Percentiles rank a stretch among this genome's conserved stretches.
These are phyloP conservation scores for Litchi chinensis DNA, from an alignment of 345 rosid species.

Conservation along the genomic window DNA sequence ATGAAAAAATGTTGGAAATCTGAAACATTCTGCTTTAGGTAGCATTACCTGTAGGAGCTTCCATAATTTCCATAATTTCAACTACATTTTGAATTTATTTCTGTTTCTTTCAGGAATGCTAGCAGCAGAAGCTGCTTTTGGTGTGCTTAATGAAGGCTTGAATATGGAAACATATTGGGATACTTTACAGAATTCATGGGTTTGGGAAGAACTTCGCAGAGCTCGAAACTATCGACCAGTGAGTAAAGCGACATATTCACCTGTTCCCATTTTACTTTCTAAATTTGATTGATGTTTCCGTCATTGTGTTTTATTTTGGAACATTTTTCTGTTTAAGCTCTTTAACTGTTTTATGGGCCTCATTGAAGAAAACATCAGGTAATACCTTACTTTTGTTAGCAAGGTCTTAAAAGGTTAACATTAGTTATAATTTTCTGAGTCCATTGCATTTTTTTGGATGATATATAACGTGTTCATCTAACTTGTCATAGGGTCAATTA, in stretches of 20 bases:
- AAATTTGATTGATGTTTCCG: constrained; percentile 3
- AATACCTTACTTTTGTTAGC: not conserved
- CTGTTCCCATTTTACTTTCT: not conserved
- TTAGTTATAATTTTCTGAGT: not conserved
- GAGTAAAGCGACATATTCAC: constrained; percentile 32
- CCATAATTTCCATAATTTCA: no score
- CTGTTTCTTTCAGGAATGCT: constrained; percentile 72
- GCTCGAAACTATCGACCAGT: constrained; percentile 94
- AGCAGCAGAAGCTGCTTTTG: constrained; percentile 91
- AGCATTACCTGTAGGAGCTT: no score
- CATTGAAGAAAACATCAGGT: constrained; percentile 6
- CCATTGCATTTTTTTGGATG: not conserved
- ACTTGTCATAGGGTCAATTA: not conserved
- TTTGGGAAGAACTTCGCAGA: constrained; percentile 82
- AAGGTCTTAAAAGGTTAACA: not conserved
- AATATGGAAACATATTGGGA: constrained; percentile 79
- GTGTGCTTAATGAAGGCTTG: constrained; percentile 54
- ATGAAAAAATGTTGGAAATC: no score
- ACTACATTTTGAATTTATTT: constrained; percentile 1
- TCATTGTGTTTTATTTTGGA: not conserved
- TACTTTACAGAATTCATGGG: constrained; percentile 71
- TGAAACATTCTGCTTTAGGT: no score
- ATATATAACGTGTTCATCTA: not conserved
- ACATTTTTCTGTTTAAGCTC: not conserved
- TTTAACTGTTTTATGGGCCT: constrained; percentile 1